A percentile compares a stretch with the other conserved stretches of the same genome.
phyloP scores from a whole-genome alignment of 768 basidiomycete species.

The Kwoniella sp. region DNA sequence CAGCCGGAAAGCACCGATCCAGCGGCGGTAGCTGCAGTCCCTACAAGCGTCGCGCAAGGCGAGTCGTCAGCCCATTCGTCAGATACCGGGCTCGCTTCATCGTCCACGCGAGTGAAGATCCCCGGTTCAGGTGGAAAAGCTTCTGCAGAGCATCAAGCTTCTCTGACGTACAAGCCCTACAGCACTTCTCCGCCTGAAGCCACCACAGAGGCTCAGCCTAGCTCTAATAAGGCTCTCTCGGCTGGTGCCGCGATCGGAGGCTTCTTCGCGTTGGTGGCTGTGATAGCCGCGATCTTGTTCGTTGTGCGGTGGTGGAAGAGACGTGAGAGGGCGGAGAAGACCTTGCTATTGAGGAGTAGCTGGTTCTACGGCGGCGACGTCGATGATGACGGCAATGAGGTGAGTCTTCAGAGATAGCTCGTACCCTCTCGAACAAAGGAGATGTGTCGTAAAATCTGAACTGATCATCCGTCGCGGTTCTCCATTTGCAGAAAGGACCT shows the following conservation, averaged over 20 bases:
- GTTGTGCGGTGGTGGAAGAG: slow-evolving; percentile 24
- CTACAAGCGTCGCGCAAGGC: not conserved
- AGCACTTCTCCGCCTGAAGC: not conserved
- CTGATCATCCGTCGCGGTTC: not conserved
- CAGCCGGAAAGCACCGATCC: not conserved
- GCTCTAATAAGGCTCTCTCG: slow-evolving; percentile 18
- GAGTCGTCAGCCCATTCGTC: not conserved
- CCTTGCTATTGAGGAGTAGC: slow-evolving; percentile 27
- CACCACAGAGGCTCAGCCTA: not conserved
- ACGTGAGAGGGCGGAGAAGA: slow-evolving; percentile 23
- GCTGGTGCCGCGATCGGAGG: slow-evolving; percentile 37
- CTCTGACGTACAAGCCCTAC: not conserved
- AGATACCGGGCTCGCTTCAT: not conserved
- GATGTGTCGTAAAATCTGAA: too few relatives aligned
- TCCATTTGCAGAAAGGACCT: not conserved
- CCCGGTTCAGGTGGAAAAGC: not conserved
- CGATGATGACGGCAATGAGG: slow-evolving; percentile 16
- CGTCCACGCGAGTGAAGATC: not conserved
- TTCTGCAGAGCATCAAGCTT: not conserved
- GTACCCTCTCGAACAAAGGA: too few relatives aligned
- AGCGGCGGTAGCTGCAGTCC: not conserved
- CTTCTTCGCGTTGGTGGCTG: slow-evolving; percentile 21
- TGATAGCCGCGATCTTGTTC: slow-evolving; percentile 29
- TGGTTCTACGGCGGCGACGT: slow-evolving; percentile 42
- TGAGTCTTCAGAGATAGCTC: not conserved